Evolutionary conservation across 2,329 filamentous ascomycete species (phyloP), one percentile per base, ranked within the genome.

Genomic region (Aspergillus phoenicis): DNA sequence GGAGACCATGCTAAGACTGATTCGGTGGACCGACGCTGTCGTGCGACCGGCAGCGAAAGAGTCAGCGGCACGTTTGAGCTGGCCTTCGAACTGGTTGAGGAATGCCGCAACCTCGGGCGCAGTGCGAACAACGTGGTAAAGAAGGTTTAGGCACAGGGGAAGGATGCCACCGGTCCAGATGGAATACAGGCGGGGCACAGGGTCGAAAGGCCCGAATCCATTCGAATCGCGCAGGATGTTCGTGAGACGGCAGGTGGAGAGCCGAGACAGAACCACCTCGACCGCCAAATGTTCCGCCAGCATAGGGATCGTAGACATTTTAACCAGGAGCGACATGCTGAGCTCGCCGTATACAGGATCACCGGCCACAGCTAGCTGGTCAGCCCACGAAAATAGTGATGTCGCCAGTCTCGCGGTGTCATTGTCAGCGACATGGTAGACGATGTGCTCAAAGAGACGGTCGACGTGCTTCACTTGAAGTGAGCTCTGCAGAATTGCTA

Each of bases 301-400:
- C 17, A 86, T 78, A 0, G 91, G 90, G 13, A 98, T 84, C 13
- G 87, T 89, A 1, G 93, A 97, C 11, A 99, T 84, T 67, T 96
- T 91, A 22, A 97, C 86, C 13, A 99, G 83, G 76, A 98, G 96
- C 26, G 93, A 84, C 43, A 97, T 84, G 69, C 91, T 91, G n/a
- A 97, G 85, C 73, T 97, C 93, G 65, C 93, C 95, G 75, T 97
- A 98, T 30, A 98, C 82, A 0, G 95, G 94, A 72, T 98, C 94
- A 28, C 88, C 87, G 59, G 89, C 85, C 38, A 89, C 84, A 0
- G 89, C 85, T 24, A 98, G 83, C 66, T 89, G 87, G 75, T 98
- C 93, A 4, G 94, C 87, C 95, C 95, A 99, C 0, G 93, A 97
- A 77, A 94, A 98, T 5, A 99, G 84, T 36, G 91, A 92, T 5